A percentile compares a stretch with the other conserved stretches of the same genome.
phyloP scores from a whole-genome alignment of 1,139 yeast genomes.

The Sugiyamaella novakii region DNA sequence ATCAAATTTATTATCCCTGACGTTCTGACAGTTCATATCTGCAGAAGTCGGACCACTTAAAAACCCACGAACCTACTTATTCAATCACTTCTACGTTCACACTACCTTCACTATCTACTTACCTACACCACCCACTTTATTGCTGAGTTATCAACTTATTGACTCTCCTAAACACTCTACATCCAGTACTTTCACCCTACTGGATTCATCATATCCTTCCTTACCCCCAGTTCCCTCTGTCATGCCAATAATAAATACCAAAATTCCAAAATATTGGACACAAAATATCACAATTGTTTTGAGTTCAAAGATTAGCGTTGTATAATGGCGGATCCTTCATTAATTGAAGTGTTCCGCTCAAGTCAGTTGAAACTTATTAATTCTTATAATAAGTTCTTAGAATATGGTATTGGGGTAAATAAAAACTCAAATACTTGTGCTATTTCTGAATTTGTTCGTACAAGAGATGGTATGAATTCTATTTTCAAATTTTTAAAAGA shows the following conservation, averaged over 20 bases:
- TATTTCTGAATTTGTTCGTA: slow-evolving; percentile 12
- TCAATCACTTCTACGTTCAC: no score
- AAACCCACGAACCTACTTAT: no score
- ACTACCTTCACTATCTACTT: no score
- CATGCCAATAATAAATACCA: not conserved
- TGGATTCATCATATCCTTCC: no score
- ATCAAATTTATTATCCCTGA: no score
- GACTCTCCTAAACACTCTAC: no score
- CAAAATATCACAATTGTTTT: not conserved
- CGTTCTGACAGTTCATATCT: no score
- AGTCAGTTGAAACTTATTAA: slow-evolving; percentile 9
- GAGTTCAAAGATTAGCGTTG: not conserved
- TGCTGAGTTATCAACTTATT: no score
- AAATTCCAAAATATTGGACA: not conserved
- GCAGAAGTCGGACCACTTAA: no score
- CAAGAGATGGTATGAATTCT: slow-evolving; percentile 14
- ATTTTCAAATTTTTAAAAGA: slow-evolving; percentile 13
- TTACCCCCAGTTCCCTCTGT: not conserved
- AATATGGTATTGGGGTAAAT: not conserved
- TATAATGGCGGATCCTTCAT: slow-evolving; percentile 13
- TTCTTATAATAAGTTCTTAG: slow-evolving; percentile 7
- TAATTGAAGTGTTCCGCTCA: slow-evolving; percentile 13
- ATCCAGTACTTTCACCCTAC: no score
- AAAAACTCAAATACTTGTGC: slow-evolving; percentile 4
- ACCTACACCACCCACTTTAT: no score